phyloP scores from a whole-genome alignment of 2,329 filamentous ascomycete species.

The Aspergillus sp. region DNA sequence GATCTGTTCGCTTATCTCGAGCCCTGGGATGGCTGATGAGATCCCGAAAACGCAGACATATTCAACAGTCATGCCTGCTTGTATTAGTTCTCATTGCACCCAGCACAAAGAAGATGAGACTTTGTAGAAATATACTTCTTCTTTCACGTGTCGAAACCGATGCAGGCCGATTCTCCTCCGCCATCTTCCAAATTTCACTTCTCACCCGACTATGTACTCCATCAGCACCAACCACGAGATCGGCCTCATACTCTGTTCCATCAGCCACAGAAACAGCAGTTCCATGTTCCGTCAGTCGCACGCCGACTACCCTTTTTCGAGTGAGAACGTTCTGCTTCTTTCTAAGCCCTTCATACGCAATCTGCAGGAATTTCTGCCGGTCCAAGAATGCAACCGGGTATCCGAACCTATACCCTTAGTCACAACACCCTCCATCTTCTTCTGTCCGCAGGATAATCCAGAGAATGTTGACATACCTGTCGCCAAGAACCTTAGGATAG shows the following conservation, averaged over 20 bases:
- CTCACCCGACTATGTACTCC: slow-evolving; percentile 45
- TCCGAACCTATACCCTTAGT: slow-evolving; percentile 17
- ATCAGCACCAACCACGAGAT: slow-evolving; percentile 46
- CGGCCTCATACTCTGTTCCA: slow-evolving; percentile 36
- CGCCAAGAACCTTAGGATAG: slow-evolving; percentile 13
- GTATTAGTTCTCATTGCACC: neutral
- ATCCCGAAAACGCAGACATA: slow-evolving; percentile 37
- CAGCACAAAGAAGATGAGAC: neutral
- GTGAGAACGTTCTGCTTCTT: slow-evolving; percentile 35
- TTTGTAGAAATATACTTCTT: neutral
- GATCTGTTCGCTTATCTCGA: slow-evolving; percentile 22
- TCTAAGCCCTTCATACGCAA: slow-evolving; percentile 23
- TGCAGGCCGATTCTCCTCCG: slow-evolving; percentile 7
- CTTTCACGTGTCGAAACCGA: slow-evolving; percentile 10
- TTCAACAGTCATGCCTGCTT: slow-evolving; percentile 23
- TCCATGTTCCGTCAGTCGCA: slow-evolving; percentile 26
- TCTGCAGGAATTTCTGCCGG: slow-evolving; percentile 25
- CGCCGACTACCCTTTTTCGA: slow-evolving; percentile 29
- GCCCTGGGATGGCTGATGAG: slow-evolving; percentile 18
- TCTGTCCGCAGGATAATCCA: neutral
- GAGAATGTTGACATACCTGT: slow-evolving; percentile 7
- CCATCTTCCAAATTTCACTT: slow-evolving; percentile 34
- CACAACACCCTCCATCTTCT: neutral
- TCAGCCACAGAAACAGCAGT: slow-evolving; percentile 36
- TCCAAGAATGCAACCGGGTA: slow-evolving; percentile 19